Evolutionary conservation across 176 grass and related monocot species (phyloP).

Genomic region (Pontederia crassipes): DNA sequence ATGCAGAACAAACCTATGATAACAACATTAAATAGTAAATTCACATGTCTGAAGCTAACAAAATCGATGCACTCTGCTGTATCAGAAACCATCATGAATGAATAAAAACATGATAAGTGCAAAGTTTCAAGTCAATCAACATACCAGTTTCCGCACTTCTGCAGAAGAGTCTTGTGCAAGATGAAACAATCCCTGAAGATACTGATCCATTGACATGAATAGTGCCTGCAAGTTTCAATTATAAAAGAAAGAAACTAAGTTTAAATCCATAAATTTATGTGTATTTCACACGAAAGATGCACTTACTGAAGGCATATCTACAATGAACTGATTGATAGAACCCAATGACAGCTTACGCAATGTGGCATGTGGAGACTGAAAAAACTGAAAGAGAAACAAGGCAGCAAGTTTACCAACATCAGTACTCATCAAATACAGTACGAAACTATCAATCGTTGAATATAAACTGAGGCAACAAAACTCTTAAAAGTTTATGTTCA

Average conservation of each 20-base stretch:
- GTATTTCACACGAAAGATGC: neutral
- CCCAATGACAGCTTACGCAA: constrained; percentile 82
- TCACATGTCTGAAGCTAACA: neutral
- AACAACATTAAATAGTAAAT: neutral
- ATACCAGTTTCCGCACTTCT: constrained; percentile 90
- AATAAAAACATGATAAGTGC: neutral
- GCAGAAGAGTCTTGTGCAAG: constrained; percentile 75
- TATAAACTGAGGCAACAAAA: neutral
- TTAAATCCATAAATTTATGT: constrained; percentile 1
- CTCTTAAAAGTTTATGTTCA: neutral
- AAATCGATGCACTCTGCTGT: too few species aligned
- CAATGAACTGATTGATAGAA: constrained; percentile 87
- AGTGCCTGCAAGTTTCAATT: constrained; percentile 41
- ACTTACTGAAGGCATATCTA: constrained; percentile 79
- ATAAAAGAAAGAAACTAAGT: constrained; percentile 6
- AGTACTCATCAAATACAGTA: neutral
- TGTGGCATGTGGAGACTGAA: constrained; percentile 70
- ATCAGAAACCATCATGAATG: neutral
- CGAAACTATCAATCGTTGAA: neutral
- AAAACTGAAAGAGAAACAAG: constrained; percentile 54
- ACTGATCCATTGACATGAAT: constrained; percentile 93
- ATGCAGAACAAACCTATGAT: constrained; percentile 78
- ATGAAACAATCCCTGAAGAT: constrained; percentile 86
- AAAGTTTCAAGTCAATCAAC: constrained; percentile 1
- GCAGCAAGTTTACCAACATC: constrained; percentile 15